Base-by-base conservation (phyloP, 139 green algal genomes). In the Picochlorum costavermella region DNA sequence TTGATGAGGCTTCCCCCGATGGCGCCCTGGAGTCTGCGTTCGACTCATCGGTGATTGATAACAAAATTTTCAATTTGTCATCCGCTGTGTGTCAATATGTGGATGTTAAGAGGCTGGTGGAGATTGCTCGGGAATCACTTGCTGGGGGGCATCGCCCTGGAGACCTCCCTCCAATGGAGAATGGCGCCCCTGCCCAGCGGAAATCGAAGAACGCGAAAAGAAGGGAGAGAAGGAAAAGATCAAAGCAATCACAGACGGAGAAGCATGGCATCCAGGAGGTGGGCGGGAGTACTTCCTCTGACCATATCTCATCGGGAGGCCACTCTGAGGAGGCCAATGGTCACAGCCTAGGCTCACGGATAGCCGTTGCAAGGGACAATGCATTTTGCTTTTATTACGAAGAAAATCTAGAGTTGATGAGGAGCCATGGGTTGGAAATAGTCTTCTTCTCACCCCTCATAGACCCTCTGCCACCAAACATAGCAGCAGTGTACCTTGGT, bases 351-450 rank as follows among this genome's bases (percentile, higher is more conserved):
- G 33, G 9, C 13, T 63, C 86, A 30, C 75, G 82, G 45, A 88
- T 95, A 45, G 87, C 73, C 3, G 73, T 94, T 23, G 87, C 87
- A 5, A 67, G 69, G 48, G 87, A 95, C 65, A 81, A 65, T 9
- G 87, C 87, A 17, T 95, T 95, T 61, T 84, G 80, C 59, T 89
- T 90, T 68, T 95, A 89, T 62, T 94, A 94, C 65, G 64, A 85
- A 12, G 82, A 93, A 66, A 75, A 75, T 59, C 69, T 91, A 36
- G 48, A 67, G 11, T 67, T 89, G 46, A 62, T 90, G 62, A 61
- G 72, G 43, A 62, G 70, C 17, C 66, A 71, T 6, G 90, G 90
- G 14, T 86, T 88, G 1, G 83, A 95, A 64, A 67, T 97, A 13
- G 84, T 96, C 6, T 80, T 70, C 57, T 97, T 97, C 56, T 97